These are phyloP conservation scores for Blastocladiella emersonii DNA, from an alignment of 371 early-diverging fungal species.

Conservation along the genomic window DNA sequence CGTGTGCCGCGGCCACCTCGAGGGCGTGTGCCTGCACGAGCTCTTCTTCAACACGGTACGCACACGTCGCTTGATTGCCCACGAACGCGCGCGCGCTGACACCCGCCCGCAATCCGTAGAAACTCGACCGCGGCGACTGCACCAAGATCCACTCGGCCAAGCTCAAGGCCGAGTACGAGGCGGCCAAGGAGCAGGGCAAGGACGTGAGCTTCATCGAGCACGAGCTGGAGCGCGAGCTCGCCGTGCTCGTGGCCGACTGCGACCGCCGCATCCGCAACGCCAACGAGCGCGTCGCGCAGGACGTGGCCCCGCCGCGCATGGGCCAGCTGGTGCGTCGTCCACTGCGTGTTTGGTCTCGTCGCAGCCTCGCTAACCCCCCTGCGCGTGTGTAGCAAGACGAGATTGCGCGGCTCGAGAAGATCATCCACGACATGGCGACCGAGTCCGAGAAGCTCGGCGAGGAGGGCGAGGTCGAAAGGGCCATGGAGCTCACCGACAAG, in stretches of 20 bases:
- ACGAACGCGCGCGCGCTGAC: neutral
- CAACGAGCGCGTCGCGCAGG: neutral
- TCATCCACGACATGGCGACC: neutral
- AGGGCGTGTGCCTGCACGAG: neutral
- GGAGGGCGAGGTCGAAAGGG: conserved; percentile 3
- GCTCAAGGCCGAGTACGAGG: conserved; percentile 3
- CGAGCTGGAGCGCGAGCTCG: neutral
- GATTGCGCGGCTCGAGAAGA: neutral
- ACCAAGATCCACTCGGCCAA: neutral
- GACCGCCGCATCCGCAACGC: conserved; percentile 1
- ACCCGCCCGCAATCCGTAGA: neutral
- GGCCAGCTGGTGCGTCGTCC: neutral
- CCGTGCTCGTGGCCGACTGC: neutral
- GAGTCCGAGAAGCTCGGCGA: conserved; percentile 1
- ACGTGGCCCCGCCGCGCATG: neutral
- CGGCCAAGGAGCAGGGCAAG: neutral
- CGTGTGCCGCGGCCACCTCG: neutral
- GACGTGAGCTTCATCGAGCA: neutral
- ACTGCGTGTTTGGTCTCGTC: neutral
- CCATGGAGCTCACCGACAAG: neutral
- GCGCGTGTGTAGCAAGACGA: neutral
- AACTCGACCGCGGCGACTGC: conserved; percentile 4
- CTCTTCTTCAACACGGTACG: conserved; percentile 4
- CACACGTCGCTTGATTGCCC: neutral
- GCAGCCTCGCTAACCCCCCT: too few relatives aligned